Base-by-base conservation (phyloP, 2,329 filamentous ascomycete species). In the Diaporthe velutina region DNA sequence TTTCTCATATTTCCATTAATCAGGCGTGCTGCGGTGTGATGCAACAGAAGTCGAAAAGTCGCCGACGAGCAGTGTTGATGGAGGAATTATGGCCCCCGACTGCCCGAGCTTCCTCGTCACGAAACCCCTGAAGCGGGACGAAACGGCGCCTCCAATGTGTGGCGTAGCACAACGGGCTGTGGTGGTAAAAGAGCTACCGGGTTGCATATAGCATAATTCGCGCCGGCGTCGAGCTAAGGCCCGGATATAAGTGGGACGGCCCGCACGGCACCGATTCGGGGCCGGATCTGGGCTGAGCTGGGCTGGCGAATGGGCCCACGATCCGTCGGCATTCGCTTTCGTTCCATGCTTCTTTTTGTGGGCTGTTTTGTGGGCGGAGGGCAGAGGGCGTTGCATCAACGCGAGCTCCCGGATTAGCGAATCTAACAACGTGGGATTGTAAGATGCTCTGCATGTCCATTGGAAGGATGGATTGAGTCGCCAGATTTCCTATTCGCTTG, bases 201-300 rank as follows among this genome's bases (percentile, higher is more conserved):
- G 25, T 64, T 22, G 58, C 35, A 61, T 28, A 19, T 10, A 33
- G 28, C 28, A 33, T 35, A 35, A n/a, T 33, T 50, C 10, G 10
- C 28, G 61, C 33, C 61, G 42, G 42, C 45, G 42, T 25, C 30
- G 22, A 35, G 25, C 61, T 22, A 67, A 67, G 61, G 30, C 45
- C 30, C 42, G 61, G 45, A 38, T 35, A 50, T 35, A 15, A 52
- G 61, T 67, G 61, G 61, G 61, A 67, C 61, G 30, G 42, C 30
- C 61, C 42, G 61, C 61, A 67, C 42, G 61, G 61, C 61, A 52
- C 61, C 61, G 61, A 67, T n/a, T 67, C 61, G 61, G 61, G 45
- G 61, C 61, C 61, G 61, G 61, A 17, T 8, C 9, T 17, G 13
- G 28, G n/a, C n/a, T n/a, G n/a, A n/a, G n/a, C n/a, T n/a, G n/a